Conservation (phyloP, 2,329 filamentous ascomycete genomes). For the Triangularia setosa region DNA sequence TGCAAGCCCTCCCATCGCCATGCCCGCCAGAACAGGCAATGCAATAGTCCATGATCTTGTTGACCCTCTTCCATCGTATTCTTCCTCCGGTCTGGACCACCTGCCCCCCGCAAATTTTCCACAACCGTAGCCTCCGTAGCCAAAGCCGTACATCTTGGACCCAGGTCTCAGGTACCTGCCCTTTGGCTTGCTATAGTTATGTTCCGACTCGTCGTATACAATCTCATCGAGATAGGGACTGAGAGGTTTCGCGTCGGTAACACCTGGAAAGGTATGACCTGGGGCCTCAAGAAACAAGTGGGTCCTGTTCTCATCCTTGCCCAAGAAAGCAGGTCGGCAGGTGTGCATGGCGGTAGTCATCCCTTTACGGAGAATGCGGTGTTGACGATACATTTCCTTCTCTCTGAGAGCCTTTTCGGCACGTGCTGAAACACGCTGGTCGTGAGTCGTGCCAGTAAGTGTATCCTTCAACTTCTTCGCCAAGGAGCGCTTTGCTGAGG, state of each 20-base stretch:
- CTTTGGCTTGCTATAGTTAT: constrained; percentile 42
- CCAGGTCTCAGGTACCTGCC: constrained; percentile 36
- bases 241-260: constrained; percentile 16
- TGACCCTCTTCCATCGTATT: constrained; percentile 43
- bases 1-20: constrained; percentile 41
- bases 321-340: constrained; percentile 52
- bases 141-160: constrained; percentile 35
- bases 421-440: constrained; percentile 47
- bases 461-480: constrained; percentile 52
- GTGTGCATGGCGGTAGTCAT: constrained; percentile 50
- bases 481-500: constrained; percentile 40
- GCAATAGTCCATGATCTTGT: constrained; percentile 41
- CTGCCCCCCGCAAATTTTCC: constrained; percentile 30
- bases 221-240: constrained; percentile 30
- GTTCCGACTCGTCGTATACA: constrained; percentile 28
- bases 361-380: constrained; percentile 46
- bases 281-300: constrained; percentile 59
- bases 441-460: constrained; percentile 53
- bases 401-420: constrained; percentile 46
- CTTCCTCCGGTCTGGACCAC: constrained; percentile 44
- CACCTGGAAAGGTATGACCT: constrained; percentile 27
- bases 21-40: constrained; percentile 43
- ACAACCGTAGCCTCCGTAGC: constrained; percentile 36
- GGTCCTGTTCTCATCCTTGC: constrained; percentile 49
- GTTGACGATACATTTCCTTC: constrained; percentile 47